A percentile compares a stretch with the other conserved stretches of the same genome.
Conservation (phyloP, 2,329 filamentous ascomycete species). For the Escovopsis weberi region DNA sequence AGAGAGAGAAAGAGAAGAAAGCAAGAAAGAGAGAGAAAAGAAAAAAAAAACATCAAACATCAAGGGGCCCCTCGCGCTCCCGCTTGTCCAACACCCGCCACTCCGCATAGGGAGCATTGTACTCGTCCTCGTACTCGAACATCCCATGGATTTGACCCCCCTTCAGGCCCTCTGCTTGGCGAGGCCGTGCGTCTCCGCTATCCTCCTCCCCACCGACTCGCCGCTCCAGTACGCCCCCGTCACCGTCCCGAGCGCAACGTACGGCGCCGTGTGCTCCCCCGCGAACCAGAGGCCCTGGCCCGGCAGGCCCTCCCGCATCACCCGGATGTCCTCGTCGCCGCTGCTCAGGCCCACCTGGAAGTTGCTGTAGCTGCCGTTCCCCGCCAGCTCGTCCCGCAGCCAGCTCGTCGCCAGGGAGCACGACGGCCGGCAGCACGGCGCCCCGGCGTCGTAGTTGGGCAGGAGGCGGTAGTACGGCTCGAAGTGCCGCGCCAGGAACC, state of each 20-base stretch:
- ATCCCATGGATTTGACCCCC: too few relatives aligned
- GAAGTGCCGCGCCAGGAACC: slow-evolving; percentile 52
- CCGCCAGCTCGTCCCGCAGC: slow-evolving; percentile 65
- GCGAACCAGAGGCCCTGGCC: slow-evolving; percentile 68
- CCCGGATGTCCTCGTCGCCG: slow-evolving; percentile 58
- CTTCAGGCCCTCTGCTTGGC: not conserved
- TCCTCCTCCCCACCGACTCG: slow-evolving; percentile 56
- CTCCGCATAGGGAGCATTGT: too few relatives aligned
- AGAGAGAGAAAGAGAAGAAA: too few relatives aligned
- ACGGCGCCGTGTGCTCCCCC: slow-evolving; percentile 81
- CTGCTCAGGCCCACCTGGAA: slow-evolving; percentile 62
- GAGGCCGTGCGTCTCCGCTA: slow-evolving; percentile 39
- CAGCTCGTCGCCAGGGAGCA: slow-evolving; percentile 59
- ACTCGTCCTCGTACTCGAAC: too few relatives aligned
- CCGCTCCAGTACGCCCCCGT: slow-evolving; percentile 91
- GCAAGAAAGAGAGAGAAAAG: too few relatives aligned
- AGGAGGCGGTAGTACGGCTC: slow-evolving; percentile 63
- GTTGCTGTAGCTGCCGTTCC: slow-evolving; percentile 72
- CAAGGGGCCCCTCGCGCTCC: too few relatives aligned
- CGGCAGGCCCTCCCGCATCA: slow-evolving; percentile 46
- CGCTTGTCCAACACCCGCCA: too few relatives aligned
- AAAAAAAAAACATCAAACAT: too few relatives aligned
- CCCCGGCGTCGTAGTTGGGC: slow-evolving; percentile 44
- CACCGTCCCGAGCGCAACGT: slow-evolving; percentile 74
- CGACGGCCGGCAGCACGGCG: slow-evolving; percentile 45